Conservation (phyloP, 208 protist species). For the Trypanosoma lewisi region DNA sequence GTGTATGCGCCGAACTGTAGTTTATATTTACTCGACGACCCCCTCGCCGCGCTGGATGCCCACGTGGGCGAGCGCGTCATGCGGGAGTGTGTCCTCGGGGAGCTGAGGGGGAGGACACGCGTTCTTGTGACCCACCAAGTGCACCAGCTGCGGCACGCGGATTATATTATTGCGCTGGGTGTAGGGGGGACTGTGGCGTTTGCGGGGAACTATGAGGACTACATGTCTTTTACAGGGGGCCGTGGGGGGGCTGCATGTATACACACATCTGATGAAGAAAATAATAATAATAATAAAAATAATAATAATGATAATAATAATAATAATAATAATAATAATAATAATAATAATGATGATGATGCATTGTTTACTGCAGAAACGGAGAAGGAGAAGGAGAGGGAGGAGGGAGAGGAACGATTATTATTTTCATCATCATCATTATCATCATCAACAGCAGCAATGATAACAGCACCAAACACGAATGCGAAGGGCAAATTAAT, state of each 20-base stretch:
- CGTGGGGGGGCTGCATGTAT: neutral
- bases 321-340: neutral
- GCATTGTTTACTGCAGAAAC: no score
- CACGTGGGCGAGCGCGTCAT: conserved; percentile 62
- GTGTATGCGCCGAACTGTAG: conserved; percentile 53
- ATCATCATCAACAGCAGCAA: neutral
- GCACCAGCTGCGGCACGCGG: conserved; percentile 70
- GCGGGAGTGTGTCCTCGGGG: conserved; percentile 40
- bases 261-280: neutral
- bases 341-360: neutral
- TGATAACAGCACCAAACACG: neutral
- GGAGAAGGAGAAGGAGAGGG: no score
- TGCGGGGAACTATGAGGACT: conserved; percentile 31
- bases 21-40: conserved; percentile 85
- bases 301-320: neutral
- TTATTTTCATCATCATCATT: neutral
- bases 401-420: no score
- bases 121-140: conserved; percentile 90
- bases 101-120: conserved; percentile 49
- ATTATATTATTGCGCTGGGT: conserved; percentile 86
- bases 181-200: conserved; percentile 44
- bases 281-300: neutral
- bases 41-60: conserved; percentile 85
- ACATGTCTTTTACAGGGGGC: conserved; percentile 15
- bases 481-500: conserved; percentile 33